These are phyloP conservation scores for Penicillium sclerotigenum DNA, from an alignment of 2,329 filamentous ascomycete genomes.

Conservation along the genomic window DNA sequence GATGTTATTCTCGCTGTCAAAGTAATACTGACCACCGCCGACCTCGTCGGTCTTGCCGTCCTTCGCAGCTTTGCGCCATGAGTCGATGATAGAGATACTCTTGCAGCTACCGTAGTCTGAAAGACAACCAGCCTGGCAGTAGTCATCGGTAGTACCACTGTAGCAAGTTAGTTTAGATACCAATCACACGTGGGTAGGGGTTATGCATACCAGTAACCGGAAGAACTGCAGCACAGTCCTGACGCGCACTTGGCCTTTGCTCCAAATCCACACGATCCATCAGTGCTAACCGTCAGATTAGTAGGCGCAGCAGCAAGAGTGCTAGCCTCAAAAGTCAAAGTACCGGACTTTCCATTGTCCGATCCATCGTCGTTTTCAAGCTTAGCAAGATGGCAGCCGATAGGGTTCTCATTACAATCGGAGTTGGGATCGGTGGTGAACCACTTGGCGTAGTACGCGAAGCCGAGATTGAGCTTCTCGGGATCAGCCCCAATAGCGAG, in stretches of 20 bases:
- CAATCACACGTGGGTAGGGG: background rate
- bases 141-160: slow-evolving; percentile 34
- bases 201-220: slow-evolving; percentile 35
- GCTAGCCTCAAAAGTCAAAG: slow-evolving; percentile 49
- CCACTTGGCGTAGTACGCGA: slow-evolving; percentile 68
- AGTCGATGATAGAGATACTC: slow-evolving; percentile 52
- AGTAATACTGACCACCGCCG: slow-evolving; percentile 66
- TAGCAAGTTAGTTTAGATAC: slow-evolving; percentile 11
- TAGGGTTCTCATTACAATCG: slow-evolving; percentile 46
- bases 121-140: slow-evolving; percentile 34
- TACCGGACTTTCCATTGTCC: slow-evolving; percentile 55
- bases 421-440: slow-evolving; percentile 55
- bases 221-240: slow-evolving; percentile 36
- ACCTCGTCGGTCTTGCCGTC: slow-evolving; percentile 56
- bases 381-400: slow-evolving; percentile 58
- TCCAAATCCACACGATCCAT: slow-evolving; percentile 35
- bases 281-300: slow-evolving; percentile 25
- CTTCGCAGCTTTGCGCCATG: slow-evolving; percentile 56
- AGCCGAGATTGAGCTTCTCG: slow-evolving; percentile 61
- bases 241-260: slow-evolving; percentile 30
- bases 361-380: slow-evolving; percentile 60
- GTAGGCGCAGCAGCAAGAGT: slow-evolving; percentile 25
- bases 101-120: slow-evolving; percentile 43
- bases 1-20: slow-evolving; percentile 55
- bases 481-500: slow-evolving; percentile 55